Base-by-base conservation (phyloP, 2,329 filamentous ascomycete genomes). In the Diaporthe batatas region DNA sequence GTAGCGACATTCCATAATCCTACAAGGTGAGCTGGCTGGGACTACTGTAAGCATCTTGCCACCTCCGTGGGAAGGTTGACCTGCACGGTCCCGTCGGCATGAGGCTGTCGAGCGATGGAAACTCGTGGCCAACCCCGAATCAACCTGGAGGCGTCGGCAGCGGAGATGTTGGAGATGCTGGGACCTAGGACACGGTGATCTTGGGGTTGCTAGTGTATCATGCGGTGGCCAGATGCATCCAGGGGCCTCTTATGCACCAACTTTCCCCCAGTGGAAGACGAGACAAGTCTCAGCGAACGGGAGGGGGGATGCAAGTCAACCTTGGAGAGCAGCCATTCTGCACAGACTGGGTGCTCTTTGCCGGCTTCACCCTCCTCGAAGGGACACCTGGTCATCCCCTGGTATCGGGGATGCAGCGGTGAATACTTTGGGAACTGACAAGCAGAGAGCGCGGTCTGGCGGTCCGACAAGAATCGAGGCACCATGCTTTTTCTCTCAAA, bases 401-500 rank as follows among this genome's bases (percentile, higher is more conserved):
- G 36, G 29, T 36, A 39, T 47, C 29, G 32, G 62, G 51, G 47
- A 21, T 29, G 29, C 62, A 65, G 62, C 44, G 44, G 62, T 36
- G 62, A 6, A 44, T 32, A 25, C 62, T n/a, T 51, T 65, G 62
- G 44, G 62, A 21, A 25, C 23, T 34, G 59, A 34, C 29, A n/a
- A n/a, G 59, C 62, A 49, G 62, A 65, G 32, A 51, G 42, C 44
- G 44, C 62, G 62, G 62, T 65, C 62, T 65, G 44, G 62, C 62
- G 62, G 62, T 65, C 62, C 62, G 62, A 65, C 32, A 65, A 47
- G 29, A 65, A n/a, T 51, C 44, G 32, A 65, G 62, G 62, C 62
- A 51, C 51, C 44, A 65, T 65, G 62, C 62, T 65, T 65, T 65
- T 65, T 65, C 44, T 62, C 7, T 51, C 29, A 2, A 65, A 36